Conservation (phyloP, 495 filamentous ascomycete genomes). For the Entonaema liquescens region DNA sequence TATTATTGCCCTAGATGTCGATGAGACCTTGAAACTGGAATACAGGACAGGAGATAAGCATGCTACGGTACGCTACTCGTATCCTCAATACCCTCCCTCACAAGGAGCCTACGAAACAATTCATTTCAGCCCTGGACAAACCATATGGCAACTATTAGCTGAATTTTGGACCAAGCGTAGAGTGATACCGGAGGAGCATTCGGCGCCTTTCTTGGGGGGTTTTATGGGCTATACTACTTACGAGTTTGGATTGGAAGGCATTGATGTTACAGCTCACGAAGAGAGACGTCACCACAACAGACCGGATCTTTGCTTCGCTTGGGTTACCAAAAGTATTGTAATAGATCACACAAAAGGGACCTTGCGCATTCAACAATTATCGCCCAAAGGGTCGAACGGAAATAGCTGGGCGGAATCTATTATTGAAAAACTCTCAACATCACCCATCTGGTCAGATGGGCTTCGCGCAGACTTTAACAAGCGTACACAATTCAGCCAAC, state of each 20-base stretch:
- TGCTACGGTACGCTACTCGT: conserved; percentile 42
- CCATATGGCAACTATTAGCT: conserved; percentile 65
- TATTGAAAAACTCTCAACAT: conserved; percentile 43
- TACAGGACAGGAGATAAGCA: conserved; percentile 58
- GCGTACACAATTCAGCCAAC: conserved; percentile 26
- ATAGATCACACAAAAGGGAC: conserved; percentile 72
- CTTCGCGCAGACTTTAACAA: conserved; percentile 36
- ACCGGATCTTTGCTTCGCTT: conserved; percentile 79
- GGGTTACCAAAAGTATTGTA: conserved; percentile 81
- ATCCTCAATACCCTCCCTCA: not conserved
- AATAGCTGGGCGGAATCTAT: conserved; percentile 48
- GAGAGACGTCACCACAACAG: conserved; percentile 54
- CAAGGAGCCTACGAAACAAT: conserved; percentile 39
- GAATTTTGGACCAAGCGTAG: conserved; percentile 63
- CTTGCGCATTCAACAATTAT: conserved; percentile 72
- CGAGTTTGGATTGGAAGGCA: conserved; percentile 76
- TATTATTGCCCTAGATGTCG: conserved; percentile 70
- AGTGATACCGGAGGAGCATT: conserved; percentile 47
- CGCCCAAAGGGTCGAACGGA: conserved; percentile 45
- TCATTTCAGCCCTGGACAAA: conserved; percentile 47
- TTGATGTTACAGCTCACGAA: conserved; percentile 56
- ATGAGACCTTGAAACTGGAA: conserved; percentile 60
- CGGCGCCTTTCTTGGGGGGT: conserved; percentile 82
- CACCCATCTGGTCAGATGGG: conserved; percentile 41
- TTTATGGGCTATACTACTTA: conserved; percentile 92